phyloP scores from a whole-genome alignment of 2,329 filamentous ascomycete species.

The Claviceps purpurea region DNA sequence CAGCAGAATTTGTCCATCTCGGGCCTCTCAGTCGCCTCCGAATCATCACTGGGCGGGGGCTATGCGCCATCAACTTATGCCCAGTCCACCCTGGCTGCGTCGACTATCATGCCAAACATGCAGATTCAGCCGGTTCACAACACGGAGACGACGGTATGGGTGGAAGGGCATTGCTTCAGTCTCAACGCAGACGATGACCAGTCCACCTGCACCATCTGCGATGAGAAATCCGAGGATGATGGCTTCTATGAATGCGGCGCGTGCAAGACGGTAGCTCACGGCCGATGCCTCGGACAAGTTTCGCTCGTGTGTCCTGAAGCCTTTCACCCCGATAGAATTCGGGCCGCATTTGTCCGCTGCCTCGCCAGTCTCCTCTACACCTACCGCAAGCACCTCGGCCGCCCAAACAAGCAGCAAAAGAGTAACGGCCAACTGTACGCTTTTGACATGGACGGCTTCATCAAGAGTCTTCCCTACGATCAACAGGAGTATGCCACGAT shows the following conservation, averaged over 20 bases:
- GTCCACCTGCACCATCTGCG: conserved; percentile 58
- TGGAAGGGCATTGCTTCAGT: conserved; percentile 71
- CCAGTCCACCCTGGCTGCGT: conserved; percentile 72
- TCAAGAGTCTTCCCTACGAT: conserved; percentile 50
- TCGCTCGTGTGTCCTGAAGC: conserved; percentile 51
- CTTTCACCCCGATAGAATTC: conserved; percentile 47
- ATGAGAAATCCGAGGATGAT: conserved; percentile 58
- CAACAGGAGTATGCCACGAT: conserved; percentile 51
- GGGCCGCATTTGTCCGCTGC: conserved; percentile 51
- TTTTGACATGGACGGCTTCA: conserved; percentile 53
- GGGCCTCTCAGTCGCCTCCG: conserved; percentile 46
- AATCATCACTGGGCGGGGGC: conserved; percentile 54
- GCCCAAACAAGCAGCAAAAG: conserved; percentile 47
- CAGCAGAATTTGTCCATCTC: conserved; percentile 46
- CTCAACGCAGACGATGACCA: conserved; percentile 46
- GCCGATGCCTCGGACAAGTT: conserved; percentile 47
- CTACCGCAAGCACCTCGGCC: conserved; percentile 49
- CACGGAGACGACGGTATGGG: conserved; percentile 69
- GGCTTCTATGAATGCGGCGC: conserved; percentile 62
- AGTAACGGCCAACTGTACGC: conserved; percentile 45
- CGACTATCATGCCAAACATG: conserved; percentile 77
- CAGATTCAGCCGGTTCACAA: conserved; percentile 66
- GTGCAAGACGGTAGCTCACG: conserved; percentile 45
- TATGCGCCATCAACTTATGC: conserved; percentile 79
- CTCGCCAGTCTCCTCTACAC: conserved; percentile 54